Percentiles rank a stretch among this genome's conserved stretches.
phyloP scores from a whole-genome alignment of 345 rosid species.

The Eutrema yunnanense region DNA sequence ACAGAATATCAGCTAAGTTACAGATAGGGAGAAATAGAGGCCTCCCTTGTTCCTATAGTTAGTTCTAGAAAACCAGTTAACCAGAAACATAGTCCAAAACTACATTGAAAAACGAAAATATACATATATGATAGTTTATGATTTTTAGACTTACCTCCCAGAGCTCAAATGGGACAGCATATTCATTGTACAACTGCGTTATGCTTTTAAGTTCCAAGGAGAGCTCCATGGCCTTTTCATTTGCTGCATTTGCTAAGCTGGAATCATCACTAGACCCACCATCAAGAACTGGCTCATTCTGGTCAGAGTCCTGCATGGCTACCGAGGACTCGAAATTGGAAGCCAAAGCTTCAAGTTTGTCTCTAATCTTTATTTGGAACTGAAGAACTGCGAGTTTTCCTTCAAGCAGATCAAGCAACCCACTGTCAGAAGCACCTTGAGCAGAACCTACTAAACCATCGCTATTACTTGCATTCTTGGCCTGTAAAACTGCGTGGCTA shows the following conservation, averaged over 20 bases:
- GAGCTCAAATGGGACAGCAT: conserved; percentile 92
- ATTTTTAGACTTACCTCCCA: conserved; percentile 68
- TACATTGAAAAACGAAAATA: background rate
- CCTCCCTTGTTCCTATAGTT: background rate
- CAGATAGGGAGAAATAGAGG: background rate
- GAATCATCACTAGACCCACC: conserved; percentile 34
- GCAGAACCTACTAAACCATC: conserved; percentile 51
- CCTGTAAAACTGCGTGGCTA: conserved; percentile 92
- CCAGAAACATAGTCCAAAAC: background rate
- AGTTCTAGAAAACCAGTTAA: background rate
- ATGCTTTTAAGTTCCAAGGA: conserved; percentile 86
- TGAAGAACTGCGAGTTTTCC: conserved; percentile 89
- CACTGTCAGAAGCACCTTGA: conserved; percentile 56
- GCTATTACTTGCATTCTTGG: conserved; percentile 73
- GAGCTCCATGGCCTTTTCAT: conserved; percentile 83
- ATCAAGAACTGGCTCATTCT: conserved; percentile 43
- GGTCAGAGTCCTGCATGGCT: conserved; percentile 47
- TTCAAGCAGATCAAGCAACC: conserved; percentile 90
- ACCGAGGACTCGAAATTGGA: conserved; percentile 47
- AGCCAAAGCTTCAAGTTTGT: conserved; percentile 68
- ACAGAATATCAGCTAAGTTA: background rate
- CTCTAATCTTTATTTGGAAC: conserved; percentile 87
- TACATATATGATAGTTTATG: background rate
- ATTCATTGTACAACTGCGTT: conserved; percentile 92
- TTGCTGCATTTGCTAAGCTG: conserved; percentile 47